Percentiles rank a stretch among this genome's conserved stretches.
Conservation (phyloP, 1,139 yeast genomes). For the Kodamaea ohmeri region DNA sequence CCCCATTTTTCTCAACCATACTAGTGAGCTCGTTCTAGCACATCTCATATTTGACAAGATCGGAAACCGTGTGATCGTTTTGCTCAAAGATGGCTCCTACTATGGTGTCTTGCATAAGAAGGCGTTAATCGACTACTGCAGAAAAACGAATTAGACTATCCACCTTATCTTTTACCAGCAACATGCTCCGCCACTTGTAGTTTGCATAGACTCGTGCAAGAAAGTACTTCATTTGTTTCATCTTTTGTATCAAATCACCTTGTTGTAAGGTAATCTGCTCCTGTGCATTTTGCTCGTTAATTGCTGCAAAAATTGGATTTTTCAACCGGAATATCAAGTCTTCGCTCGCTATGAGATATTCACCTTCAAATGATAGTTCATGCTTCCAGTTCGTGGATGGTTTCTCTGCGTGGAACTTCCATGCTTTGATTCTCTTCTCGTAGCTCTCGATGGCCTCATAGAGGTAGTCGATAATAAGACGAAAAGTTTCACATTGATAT, state of each 20-base stretch:
- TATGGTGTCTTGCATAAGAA: constrained; percentile 58
- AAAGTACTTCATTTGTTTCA: constrained; percentile 6
- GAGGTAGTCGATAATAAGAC: constrained; percentile 10
- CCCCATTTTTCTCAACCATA: constrained; percentile 50
- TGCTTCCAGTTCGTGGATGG: constrained; percentile 1
- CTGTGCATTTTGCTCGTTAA: background rate
- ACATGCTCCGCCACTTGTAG: constrained; percentile 6
- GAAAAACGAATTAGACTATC: constrained; percentile 16
- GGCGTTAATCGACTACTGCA: constrained; percentile 47
- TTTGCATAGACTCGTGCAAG: constrained; percentile 8
- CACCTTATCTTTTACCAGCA: no score
- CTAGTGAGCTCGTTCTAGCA: constrained; percentile 52
- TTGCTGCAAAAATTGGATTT: background rate
- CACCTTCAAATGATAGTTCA: background rate
- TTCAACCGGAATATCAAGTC: constrained; percentile 4
- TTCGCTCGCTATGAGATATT: constrained; percentile 5
- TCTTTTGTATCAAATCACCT: constrained; percentile 2
- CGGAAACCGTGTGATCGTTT: constrained; percentile 53
- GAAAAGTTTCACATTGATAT: constrained; percentile 6
- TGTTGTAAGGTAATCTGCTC: background rate
- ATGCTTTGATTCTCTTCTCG: background rate
- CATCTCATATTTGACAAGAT: constrained; percentile 54
- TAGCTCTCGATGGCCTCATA: constrained; percentile 10
- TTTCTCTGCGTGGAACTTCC: constrained; percentile 2
- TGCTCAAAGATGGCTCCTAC: constrained; percentile 48